A percentile compares a stretch with the other conserved stretches of the same genome.
These are phyloP conservation scores for Nakazawaea pomicola DNA, from an alignment of 805 yeast species.

Conservation along the genomic window DNA sequence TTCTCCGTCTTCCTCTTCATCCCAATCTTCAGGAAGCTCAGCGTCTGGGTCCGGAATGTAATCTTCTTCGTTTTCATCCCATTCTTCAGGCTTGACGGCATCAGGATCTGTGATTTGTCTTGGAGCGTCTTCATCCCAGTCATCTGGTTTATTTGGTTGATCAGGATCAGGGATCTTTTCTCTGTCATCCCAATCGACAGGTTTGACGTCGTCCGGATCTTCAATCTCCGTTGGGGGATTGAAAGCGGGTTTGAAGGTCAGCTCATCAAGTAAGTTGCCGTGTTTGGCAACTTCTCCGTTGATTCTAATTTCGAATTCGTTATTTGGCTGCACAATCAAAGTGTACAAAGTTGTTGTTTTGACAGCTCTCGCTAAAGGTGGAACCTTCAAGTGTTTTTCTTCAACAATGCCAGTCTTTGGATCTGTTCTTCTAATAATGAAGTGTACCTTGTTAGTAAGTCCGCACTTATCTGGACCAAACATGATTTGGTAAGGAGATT, in stretches of 20 bases:
- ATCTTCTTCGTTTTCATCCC: slow-evolving; percentile 65
- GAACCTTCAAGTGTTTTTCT: slow-evolving; percentile 62
- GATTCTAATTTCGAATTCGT: slow-evolving; percentile 73
- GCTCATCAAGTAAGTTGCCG: slow-evolving; percentile 59
- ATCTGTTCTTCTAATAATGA: slow-evolving; percentile 59
- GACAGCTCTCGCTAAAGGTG: slow-evolving; percentile 61
- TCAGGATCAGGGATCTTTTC: slow-evolving; percentile 64
- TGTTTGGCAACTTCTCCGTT: slow-evolving; percentile 71
- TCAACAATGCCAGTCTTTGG: slow-evolving; percentile 51
- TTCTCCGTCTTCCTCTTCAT: slow-evolving; percentile 84
- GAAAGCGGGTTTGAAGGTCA: slow-evolving; percentile 58
- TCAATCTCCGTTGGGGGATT: slow-evolving; percentile 62
- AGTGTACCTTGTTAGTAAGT: slow-evolving; percentile 69
- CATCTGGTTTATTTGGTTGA: slow-evolving; percentile 63
- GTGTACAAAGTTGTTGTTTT: slow-evolving; percentile 70
- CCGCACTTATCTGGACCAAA: slow-evolving; percentile 96
- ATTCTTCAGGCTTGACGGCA: slow-evolving; percentile 65
- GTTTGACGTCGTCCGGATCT: slow-evolving; percentile 56
- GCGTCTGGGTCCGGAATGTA: slow-evolving; percentile 67
- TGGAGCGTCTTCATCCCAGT: slow-evolving; percentile 78
- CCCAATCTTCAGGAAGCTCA: slow-evolving; percentile 73
- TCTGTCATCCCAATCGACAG: slow-evolving; percentile 79
- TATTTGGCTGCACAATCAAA: slow-evolving; percentile 58
- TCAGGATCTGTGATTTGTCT: slow-evolving; percentile 60
- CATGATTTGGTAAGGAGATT: slow-evolving; percentile 78